Percentiles rank a stretch among this genome's conserved stretches.
Conservation (phyloP, 106 monocot species). For the Phalaenopsis equestris region DNA sequence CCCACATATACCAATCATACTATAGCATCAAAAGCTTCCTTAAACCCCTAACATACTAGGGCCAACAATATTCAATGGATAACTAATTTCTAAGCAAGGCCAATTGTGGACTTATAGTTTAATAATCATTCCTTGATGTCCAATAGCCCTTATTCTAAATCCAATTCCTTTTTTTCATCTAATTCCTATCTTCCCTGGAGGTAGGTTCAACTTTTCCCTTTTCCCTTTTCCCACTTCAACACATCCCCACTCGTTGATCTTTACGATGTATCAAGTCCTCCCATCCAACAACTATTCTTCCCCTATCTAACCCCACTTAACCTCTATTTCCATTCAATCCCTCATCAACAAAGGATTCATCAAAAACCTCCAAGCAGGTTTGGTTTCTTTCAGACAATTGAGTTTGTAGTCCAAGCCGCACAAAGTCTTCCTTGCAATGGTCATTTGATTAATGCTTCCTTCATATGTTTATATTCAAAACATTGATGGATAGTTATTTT, state of each 20-base stretch:
- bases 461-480: too few species aligned
- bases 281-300: not conserved
- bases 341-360: not conserved
- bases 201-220: not conserved
- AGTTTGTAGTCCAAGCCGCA: not conserved
- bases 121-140: not conserved
- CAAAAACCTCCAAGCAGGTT: not conserved
- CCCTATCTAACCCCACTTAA: not conserved
- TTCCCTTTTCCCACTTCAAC: not conserved
- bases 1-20: too few species aligned
- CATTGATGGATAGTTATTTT: too few species aligned
- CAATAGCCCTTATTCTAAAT: not conserved
- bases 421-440: not conserved
- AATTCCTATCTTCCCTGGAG: not conserved
- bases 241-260: not conserved
- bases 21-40: too few species aligned
- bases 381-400: not conserved
- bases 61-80: too few species aligned
- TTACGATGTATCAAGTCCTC: not conserved
- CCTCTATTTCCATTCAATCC: not conserved
- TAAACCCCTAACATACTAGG: too few species aligned
- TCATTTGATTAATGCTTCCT: too few species aligned
- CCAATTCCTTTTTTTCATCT: not conserved
- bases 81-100: not conserved
- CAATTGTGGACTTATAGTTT: not conserved